A percentile compares a stretch with the other conserved stretches of the same genome.
These are phyloP conservation scores for Calonectria hawksworthii DNA, from an alignment of 2,329 filamentous ascomycete species.

Conservation along the genomic window DNA sequence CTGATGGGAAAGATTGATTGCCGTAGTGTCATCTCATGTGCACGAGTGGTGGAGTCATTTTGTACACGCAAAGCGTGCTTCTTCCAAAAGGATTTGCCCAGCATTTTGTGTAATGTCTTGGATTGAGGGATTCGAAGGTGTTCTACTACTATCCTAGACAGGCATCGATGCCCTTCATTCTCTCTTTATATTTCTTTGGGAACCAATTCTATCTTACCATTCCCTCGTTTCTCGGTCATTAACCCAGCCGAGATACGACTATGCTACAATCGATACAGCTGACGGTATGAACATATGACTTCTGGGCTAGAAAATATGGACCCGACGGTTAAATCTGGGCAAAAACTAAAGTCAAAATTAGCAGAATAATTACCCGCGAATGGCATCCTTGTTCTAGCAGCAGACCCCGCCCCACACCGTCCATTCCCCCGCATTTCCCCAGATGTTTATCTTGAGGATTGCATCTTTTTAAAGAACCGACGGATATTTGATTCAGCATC, in stretches of 20 bases:
- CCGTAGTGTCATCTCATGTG: slow-evolving; percentile 72
- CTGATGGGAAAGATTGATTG: slow-evolving; percentile 76
- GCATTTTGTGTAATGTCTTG: not conserved
- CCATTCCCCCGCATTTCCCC: slow-evolving; percentile 9
- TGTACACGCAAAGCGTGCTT: slow-evolving; percentile 60
- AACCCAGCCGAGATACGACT: not conserved
- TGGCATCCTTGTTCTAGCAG: not conserved
- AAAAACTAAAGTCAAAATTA: not conserved
- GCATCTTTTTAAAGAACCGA: not conserved
- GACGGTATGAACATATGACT: not conserved
- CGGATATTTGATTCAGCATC: not conserved
- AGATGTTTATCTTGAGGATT: not conserved
- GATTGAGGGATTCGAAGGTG: not conserved
- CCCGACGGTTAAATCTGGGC: not conserved
- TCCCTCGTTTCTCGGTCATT: not conserved
- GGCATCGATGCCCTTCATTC: not conserved
- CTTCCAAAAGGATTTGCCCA: slow-evolving; percentile 27
- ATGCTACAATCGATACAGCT: not conserved
- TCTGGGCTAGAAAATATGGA: not conserved
- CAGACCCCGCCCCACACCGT: not conserved
- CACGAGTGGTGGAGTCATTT: slow-evolving; percentile 57
- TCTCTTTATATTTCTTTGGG: not conserved
- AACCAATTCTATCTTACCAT: not conserved
- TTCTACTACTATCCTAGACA: not conserved
- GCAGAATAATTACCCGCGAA: slow-evolving; percentile 1